A percentile compares a stretch with the other conserved stretches of the same genome.
These are phyloP conservation scores for Lyophyllum shimeji DNA, from an alignment of 768 basidiomycete genomes.

Conservation along the genomic window DNA sequence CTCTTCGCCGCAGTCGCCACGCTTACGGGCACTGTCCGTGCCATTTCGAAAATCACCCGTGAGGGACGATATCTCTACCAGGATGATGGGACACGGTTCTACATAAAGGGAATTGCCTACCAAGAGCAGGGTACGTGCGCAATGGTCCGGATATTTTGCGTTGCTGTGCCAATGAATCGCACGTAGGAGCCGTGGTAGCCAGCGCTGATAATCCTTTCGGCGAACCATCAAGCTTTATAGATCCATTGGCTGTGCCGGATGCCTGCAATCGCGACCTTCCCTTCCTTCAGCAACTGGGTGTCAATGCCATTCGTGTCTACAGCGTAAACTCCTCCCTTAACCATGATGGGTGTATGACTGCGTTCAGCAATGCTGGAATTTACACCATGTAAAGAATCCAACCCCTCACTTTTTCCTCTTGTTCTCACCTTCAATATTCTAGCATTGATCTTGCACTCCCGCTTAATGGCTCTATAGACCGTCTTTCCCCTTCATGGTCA, in stretches of 20 bases:
- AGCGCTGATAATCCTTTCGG: constrained; percentile 60
- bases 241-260: constrained; percentile 68
- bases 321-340: constrained; percentile 80
- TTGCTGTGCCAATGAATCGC: not conserved
- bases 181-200: constrained; percentile 39
- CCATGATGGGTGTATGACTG: constrained; percentile 85
- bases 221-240: constrained; percentile 74
- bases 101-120: constrained; percentile 86
- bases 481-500: constrained; percentile 71
- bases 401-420: constrained; percentile 7
- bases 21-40: constrained; percentile 52
- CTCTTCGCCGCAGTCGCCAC: constrained; percentile 38
- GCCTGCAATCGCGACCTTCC: constrained; percentile 81
- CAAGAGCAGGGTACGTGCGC: constrained; percentile 66
- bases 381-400: constrained; percentile 74
- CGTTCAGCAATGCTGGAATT: constrained; percentile 76
- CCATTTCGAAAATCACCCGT: constrained; percentile 68
- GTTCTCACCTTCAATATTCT: constrained; percentile 5
- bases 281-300: constrained; percentile 68
- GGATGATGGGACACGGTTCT: constrained; percentile 74
- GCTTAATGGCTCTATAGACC: constrained; percentile 82
- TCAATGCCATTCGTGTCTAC: constrained; percentile 86
- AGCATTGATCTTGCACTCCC: constrained; percentile 89
- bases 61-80: constrained; percentile 81
- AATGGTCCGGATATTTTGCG: not conserved